Evolutionary conservation across 139 green algal genomes (phyloP), one percentile per base, ranked within the genome.

Genomic region (Zygnema cylindricum): DNA sequence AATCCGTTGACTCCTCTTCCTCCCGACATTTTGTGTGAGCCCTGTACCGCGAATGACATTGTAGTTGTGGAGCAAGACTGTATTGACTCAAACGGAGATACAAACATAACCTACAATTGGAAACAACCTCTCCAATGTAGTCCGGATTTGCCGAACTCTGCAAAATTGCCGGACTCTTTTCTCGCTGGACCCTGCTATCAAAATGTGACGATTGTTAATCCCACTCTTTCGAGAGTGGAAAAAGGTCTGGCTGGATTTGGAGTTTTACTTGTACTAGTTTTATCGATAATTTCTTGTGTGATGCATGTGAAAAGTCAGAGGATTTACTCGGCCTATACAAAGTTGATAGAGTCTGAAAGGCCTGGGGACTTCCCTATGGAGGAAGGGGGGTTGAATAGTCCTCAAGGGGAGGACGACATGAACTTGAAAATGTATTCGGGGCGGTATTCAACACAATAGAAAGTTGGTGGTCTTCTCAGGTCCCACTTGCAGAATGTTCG

Each of bases 101-200:
- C 55, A 73, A 88, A 88, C 49, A 32, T 82, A 3, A 88, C 83
- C 1, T 88, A 88, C 83, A 11, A 25, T 32, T 88, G 83, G 83
- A 32, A n/a, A n/a, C n/a, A 36, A 22, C 83, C 83, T n/a, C 63
- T 36, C 33, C n/a, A 42, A 30, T 88, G 83, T 63, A 88, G 55
- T 39, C 69, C 78, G n/a, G 43, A 73, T 11, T 43, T 82, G 41
- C 81, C 81, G 0, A 69, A 69, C 40, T 78, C 81, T n/a, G n/a
- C 42, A n/a, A 42, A 82, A 21, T 63, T 88, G 36, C 83, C 83
- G 55, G n/a, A 55, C 7, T 22, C 55, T 49, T 73, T 83, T n/a
- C 22, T 82, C 1, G 83, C 55, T 2, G 83, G 83, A 35, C 57
- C 38, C 11, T 88, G 83, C 83, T 69, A 40, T 32, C 71, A 88